Evolutionary conservation across 257 asterid genomes (phyloP), one percentile per base, ranked within the genome.

Genomic region (Euphrasia confusa): DNA sequence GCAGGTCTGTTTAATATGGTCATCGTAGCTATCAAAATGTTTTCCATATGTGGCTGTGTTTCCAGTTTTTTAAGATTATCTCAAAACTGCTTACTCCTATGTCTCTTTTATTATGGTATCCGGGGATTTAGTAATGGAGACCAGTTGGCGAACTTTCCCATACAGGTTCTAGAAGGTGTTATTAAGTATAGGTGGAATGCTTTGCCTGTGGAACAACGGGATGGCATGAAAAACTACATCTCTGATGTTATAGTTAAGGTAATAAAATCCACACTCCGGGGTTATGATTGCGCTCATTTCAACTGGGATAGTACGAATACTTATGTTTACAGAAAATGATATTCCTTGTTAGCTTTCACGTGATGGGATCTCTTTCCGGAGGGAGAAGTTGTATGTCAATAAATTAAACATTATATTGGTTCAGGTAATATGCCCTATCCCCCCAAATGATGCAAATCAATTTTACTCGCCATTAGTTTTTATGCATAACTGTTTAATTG

Each of bases 121-220:
- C 54, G 60, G 47, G 58, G 32, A 57, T 54, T 61, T 62, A 57
- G 63, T 62, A 68, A 56, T 47, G 45, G 39, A 13, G 50, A 69
- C 27, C 35, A 18, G 56, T 70, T 64, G 5, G 39, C 58, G 68
- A 68, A 68, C 58, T 72, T 53, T 69, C 45, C 26, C 65, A 5
- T 76, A 40, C 81, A 93, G 99, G 97, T 93, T 67, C 88, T 93
- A 30, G 99, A 93, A 82, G 97, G 99, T 75, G 97, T 89, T 73
- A 87, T 93, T 53, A 93, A 93, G 83, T 93, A 93, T 60, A 85
- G 95, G 79, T 93, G 99, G 99, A 93, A 93, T 73, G 97, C 97
- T 13, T 81, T 93, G 76, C 99, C 99, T 3, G 87, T 68, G 37
- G 97, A 87, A 68, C 99, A 93, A 76, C 78, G 99, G 56, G 97